Conservation (phyloP, 495 filamentous ascomycete species). For the Ramalina peruviana region DNA sequence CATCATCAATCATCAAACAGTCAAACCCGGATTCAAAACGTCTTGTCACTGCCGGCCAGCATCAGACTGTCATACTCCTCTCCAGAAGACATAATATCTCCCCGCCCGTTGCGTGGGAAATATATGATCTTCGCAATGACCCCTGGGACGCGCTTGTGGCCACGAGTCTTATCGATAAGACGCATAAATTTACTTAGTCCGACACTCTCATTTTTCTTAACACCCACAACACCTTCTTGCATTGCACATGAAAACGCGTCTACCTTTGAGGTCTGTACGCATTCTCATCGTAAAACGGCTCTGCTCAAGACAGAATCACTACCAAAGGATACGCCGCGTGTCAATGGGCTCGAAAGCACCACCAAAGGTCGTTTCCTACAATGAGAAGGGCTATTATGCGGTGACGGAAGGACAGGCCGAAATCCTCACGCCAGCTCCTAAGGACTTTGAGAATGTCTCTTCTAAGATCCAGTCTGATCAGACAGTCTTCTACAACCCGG, state of each 20-base stretch:
- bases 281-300: not conserved
- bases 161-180: too few relatives aligned
- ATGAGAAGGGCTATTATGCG: slow-evolving; percentile 43
- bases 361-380: slow-evolving; percentile 14
- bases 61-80: too few relatives aligned
- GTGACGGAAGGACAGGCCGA: slow-evolving; percentile 56
- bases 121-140: too few relatives aligned
- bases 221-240: not conserved
- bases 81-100: too few relatives aligned
- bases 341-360: not conserved
- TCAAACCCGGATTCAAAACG: too few relatives aligned
- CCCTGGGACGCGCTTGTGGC: too few relatives aligned
- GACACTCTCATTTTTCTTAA: not conserved
- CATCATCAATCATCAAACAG: too few relatives aligned
- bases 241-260: not conserved
- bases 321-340: not conserved
- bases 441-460: slow-evolving; percentile 29
- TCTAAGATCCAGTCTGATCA: slow-evolving; percentile 27
- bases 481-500: slow-evolving; percentile 93
- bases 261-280: not conserved
- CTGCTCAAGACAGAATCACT: not conserved
- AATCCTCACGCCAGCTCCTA: slow-evolving; percentile 42
- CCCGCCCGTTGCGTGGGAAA: too few relatives aligned
- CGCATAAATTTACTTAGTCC: not conserved
- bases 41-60: too few relatives aligned